These are phyloP conservation scores for Mortierella sp. DNA, from an alignment of 371 early-diverging fungal genomes.

Conservation along the genomic window DNA sequence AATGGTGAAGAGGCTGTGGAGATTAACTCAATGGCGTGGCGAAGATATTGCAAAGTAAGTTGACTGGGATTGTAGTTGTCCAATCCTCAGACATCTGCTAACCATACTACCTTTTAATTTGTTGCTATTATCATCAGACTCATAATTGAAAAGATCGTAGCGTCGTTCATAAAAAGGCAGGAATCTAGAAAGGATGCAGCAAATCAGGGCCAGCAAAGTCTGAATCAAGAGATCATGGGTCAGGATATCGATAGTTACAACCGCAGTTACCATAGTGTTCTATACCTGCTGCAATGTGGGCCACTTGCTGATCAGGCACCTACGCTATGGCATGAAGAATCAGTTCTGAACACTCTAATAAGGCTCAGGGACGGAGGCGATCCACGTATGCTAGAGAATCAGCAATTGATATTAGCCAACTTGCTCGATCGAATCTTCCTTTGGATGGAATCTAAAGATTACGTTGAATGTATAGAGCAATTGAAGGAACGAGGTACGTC, in stretches of 20 bases:
- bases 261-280: slow-evolving; percentile 19
- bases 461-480: slow-evolving; percentile 28
- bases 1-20: slow-evolving; percentile 41
- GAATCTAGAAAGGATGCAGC: slow-evolving; percentile 20
- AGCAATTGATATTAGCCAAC: slow-evolving; percentile 35
- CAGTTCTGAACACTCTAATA: slow-evolving; percentile 35
- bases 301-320: slow-evolving; percentile 26
- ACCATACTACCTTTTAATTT: background rate
- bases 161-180: slow-evolving; percentile 22
- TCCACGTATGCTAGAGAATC: slow-evolving; percentile 34
- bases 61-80: background rate
- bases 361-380: slow-evolving; percentile 28
- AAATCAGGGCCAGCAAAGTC: slow-evolving; percentile 10
- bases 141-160: slow-evolving; percentile 35
- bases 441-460: slow-evolving; percentile 40
- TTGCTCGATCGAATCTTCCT: slow-evolving; percentile 44
- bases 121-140: slow-evolving; percentile 9
- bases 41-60: slow-evolving; percentile 47
- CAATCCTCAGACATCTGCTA: background rate
- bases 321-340: slow-evolving; percentile 34
- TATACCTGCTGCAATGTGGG: slow-evolving; percentile 52
- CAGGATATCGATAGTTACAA: slow-evolving; percentile 5
- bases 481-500: slow-evolving; percentile 39
- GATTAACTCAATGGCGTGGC: slow-evolving; percentile 23
- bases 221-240: background rate